phyloP scores from a whole-genome alignment of 2,329 filamentous ascomycete species.

The Drechslerella dactyloides region DNA sequence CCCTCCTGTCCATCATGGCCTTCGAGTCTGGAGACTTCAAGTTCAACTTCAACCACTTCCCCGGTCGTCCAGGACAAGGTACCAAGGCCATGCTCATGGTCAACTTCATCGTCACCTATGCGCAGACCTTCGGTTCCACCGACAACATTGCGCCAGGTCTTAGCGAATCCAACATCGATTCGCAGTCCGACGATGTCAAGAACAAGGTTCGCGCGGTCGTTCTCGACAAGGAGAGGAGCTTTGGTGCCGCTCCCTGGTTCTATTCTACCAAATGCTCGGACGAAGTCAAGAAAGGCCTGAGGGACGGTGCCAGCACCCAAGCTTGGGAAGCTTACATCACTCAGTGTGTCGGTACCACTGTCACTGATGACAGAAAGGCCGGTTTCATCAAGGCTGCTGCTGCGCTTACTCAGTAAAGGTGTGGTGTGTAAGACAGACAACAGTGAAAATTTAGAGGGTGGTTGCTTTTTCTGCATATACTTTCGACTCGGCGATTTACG shows the following conservation, averaged over 20 bases:
- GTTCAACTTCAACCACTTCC: slow-evolving; percentile 72
- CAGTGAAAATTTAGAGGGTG: too few relatives aligned
- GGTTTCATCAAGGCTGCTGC: slow-evolving; percentile 15
- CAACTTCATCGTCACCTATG: slow-evolving; percentile 58
- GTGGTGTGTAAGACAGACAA: slow-evolving; percentile 6
- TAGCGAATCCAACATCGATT: slow-evolving; percentile 12
- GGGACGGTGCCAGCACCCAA: slow-evolving; percentile 4
- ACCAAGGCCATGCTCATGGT: slow-evolving; percentile 72
- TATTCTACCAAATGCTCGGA: slow-evolving; percentile 30
- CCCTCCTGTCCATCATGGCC: slow-evolving; percentile 72
- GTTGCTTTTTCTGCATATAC: background rate
- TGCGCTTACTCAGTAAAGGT: slow-evolving; percentile 28
- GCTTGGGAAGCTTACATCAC: slow-evolving; percentile 30
- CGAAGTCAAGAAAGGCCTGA: slow-evolving; percentile 24
- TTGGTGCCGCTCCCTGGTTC: slow-evolving; percentile 39
- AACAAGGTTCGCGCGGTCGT: slow-evolving; percentile 30
- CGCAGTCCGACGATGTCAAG: slow-evolving; percentile 17
- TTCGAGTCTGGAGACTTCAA: slow-evolving; percentile 74
- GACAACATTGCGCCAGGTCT: slow-evolving; percentile 25
- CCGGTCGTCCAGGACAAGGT: slow-evolving; percentile 71
- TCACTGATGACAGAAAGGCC: slow-evolving; percentile 1
- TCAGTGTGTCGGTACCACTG: slow-evolving; percentile 25
- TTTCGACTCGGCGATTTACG: background rate
- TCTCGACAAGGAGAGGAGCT: slow-evolving; percentile 23
- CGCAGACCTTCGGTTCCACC: slow-evolving; percentile 34